Evolutionary conservation across 805 yeast genomes (phyloP), one percentile per base, ranked within the genome.

Genomic region (Scheffersomyces stipitis): DNA sequence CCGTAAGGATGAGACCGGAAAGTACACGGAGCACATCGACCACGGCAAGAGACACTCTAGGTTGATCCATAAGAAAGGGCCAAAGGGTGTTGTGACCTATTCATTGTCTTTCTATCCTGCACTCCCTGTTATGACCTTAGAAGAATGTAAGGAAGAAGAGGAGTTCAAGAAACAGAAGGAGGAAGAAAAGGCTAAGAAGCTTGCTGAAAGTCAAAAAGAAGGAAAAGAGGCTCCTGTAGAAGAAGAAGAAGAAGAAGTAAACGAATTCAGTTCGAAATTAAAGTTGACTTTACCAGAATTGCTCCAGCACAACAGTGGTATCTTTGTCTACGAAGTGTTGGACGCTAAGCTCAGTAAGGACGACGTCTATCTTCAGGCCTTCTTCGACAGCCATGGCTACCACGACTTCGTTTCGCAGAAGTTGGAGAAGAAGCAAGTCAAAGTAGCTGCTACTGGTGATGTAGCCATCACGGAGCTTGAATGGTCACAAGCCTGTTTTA

Each of bases 51-150:
- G 82, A 50, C 71, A 70, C 3, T 82, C 83, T 34, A 76, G 78
- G 46, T 69, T 93, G 46, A 77, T 85, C 30, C 77, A 78, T 52
- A 83, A 78, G 58, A 84, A 81, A 52, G 88, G 91, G n/a, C 79
- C 93, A 22, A 85, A 83, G 67, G 99, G 99, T 58, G 62, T 73
- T 16, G 69, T 93, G 23, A 73, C 78, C 4, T 93, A 87, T 60
- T 71, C 79, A 4, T 66, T 86, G 38, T 77, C 95, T 2, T 93
- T 91, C 70, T 90, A 80, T 64, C 99, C 99, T 22, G 64, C 83
- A 9, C 60, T 84, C 36, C 87, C 90, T 5, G 83, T 90, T n/a
- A 71, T 81, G 66, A 77, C 87, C 26, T 80, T 88, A 29, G 83
- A 80, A 37, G 96, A 88, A 46, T 67, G 78, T 28, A 71, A 67